Evolutionary conservation across 345 rosid species (phyloP).

Genomic region (Tarenaya hassleriana): DNA sequence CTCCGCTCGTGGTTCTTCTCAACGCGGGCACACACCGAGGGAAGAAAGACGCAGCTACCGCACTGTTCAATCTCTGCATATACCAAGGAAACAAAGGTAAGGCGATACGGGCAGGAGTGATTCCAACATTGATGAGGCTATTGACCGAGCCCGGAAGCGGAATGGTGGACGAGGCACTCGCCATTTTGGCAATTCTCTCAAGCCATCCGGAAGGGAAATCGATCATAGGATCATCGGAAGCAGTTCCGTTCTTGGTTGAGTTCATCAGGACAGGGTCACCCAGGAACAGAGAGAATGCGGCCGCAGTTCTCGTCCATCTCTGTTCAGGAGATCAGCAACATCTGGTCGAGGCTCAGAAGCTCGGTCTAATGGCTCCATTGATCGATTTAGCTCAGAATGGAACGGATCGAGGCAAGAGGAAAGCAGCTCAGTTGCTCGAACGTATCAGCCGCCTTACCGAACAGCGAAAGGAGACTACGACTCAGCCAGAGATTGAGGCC

Average conservation of each 20-base stretch:
- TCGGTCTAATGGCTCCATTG: constrained; percentile 70
- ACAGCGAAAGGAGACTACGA: constrained; percentile 57
- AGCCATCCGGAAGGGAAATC: constrained; percentile 74
- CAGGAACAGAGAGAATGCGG: constrained; percentile 70
- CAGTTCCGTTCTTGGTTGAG: constrained; percentile 65
- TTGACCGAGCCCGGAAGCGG: constrained; percentile 70
- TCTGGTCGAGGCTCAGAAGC: constrained; percentile 68
- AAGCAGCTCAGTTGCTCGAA: constrained; percentile 84
- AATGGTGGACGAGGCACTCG: constrained; percentile 82
- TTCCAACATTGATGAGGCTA: constrained; percentile 53
- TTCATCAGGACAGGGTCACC: constrained; percentile 67
- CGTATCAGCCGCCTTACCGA: constrained; percentile 66
- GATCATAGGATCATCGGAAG: constrained; percentile 61
- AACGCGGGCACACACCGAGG: constrained; percentile 92
- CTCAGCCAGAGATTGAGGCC: constrained; percentile 30
- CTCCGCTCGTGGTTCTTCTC: constrained; percentile 74
- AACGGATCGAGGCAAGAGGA: constrained; percentile 88
- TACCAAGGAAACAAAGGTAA: constrained; percentile 98
- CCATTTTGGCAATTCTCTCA: constrained; percentile 66
- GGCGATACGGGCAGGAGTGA: constrained; percentile 88
- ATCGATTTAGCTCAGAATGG: constrained; percentile 79
- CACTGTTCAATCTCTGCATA: constrained; percentile 90
- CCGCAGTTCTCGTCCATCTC: constrained; percentile 84
- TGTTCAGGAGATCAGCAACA: constrained; percentile 68
- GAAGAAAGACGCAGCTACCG: constrained; percentile 98